Percentiles rank a stretch among this genome's conserved stretches.
phyloP scores from a whole-genome alignment of 805 yeast genomes.

The Phaffomyces antillensis region DNA sequence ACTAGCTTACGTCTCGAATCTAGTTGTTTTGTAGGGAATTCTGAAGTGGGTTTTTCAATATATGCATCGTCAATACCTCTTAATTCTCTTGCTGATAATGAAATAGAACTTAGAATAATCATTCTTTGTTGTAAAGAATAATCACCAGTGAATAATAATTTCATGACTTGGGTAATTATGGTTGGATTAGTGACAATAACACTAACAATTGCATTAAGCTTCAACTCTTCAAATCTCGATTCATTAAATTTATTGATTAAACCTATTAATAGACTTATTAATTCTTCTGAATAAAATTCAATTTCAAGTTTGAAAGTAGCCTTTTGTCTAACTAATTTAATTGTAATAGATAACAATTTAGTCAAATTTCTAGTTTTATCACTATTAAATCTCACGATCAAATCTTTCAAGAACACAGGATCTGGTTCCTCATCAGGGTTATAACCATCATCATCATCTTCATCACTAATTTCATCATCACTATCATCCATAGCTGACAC shows the following conservation, averaged over 20 bases:
- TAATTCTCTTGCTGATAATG: constrained; percentile 68
- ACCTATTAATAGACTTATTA: constrained; percentile 45
- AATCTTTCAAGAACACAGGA: constrained; percentile 69
- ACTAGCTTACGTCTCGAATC: constrained; percentile 14
- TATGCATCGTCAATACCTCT: constrained; percentile 52
- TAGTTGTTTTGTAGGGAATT: constrained; percentile 28
- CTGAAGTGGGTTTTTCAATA: constrained; percentile 30
- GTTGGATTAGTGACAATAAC: constrained; percentile 50
- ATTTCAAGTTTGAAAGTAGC: constrained; percentile 54
- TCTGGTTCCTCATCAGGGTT: constrained; percentile 34
- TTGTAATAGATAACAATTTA: constrained; percentile 40
- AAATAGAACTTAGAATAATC: constrained; percentile 56
- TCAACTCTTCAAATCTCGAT: constrained; percentile 52
- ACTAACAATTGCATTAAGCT: constrained; percentile 59
- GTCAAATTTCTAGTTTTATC: constrained; percentile 34
- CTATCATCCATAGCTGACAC: constrained; percentile 13
- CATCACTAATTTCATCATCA: constrained; percentile 22
- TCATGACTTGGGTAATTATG: constrained; percentile 30
- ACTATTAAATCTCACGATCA: constrained; percentile 47
- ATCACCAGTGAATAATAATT: constrained; percentile 59
- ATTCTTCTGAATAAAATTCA: constrained; percentile 44
- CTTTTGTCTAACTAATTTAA: constrained; percentile 58
- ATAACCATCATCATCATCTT: constrained; percentile 25
- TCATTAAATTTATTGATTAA: constrained; percentile 52
- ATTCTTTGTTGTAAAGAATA: constrained; percentile 76